Evolutionary conservation across 2,329 filamentous ascomycete genomes (phyloP).

Genomic region (Emergomyces africanus): DNA sequence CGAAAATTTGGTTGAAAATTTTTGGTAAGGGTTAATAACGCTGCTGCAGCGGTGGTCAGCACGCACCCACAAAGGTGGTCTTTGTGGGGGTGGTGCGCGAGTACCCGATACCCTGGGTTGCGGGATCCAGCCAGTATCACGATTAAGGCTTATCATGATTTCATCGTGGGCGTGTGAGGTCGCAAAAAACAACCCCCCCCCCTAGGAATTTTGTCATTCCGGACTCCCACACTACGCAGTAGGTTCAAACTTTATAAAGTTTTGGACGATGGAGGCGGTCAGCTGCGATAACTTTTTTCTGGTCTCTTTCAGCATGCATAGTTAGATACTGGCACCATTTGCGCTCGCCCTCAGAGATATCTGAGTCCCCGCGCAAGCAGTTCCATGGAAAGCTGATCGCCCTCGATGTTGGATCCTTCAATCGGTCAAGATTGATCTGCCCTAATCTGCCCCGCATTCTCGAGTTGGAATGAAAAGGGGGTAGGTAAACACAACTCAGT

Average conservation of each 20-base stretch:
- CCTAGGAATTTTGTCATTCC: no score
- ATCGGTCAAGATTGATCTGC: neutral
- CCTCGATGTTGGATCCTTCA: neutral
- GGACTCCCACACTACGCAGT: no score
- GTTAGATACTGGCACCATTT: neutral
- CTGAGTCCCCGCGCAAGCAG: neutral
- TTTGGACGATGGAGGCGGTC: no score
- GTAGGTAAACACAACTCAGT: neutral
- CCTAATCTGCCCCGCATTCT: neutral
- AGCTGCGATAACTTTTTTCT: no score
- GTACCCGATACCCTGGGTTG: neutral
- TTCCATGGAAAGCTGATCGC: neutral
- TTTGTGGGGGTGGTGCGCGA: no score
- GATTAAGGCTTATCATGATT: neutral
- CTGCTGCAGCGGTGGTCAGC: no score
- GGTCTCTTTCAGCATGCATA: no score
- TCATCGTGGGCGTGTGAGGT: neutral
- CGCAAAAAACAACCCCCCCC: neutral
- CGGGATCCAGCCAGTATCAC: neutral
- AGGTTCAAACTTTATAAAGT: no score
- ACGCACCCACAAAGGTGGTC: no score
- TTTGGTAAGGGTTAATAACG: no score
- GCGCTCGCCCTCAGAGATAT: neutral
- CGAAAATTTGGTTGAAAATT: no score
- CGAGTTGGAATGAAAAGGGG: neutral